These are phyloP conservation scores for Sporothrix sp. DNA, from an alignment of 2,329 filamentous ascomycete species.

Conservation along the genomic window DNA sequence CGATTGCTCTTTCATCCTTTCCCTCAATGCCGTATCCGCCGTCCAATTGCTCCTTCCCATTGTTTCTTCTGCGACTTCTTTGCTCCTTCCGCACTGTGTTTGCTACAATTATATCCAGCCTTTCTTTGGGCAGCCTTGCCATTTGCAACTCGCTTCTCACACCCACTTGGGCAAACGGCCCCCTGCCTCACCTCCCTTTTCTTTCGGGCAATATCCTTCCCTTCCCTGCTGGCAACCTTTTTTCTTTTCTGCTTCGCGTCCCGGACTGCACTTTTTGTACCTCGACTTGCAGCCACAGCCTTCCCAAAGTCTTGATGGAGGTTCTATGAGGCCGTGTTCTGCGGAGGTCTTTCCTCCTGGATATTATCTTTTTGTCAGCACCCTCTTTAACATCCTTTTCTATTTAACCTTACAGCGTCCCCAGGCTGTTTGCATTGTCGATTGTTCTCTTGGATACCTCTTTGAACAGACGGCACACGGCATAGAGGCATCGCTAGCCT, in stretches of 20 bases:
- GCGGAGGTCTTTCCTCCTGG: background rate
- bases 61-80: too few relatives aligned
- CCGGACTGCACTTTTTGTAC: background rate
- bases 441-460: background rate
- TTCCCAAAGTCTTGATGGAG: slow-evolving; percentile 7
- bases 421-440: background rate
- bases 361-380: background rate
- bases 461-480: too few relatives aligned
- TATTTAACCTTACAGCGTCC: background rate
- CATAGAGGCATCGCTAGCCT: too few relatives aligned
- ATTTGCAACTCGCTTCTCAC: too few relatives aligned
- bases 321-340: slow-evolving; percentile 2
- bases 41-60: background rate
- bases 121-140: too few relatives aligned
- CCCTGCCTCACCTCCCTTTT: too few relatives aligned
- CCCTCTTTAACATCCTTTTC: background rate
- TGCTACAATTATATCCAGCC: too few relatives aligned
- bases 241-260: background rate
- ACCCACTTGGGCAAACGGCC: too few relatives aligned
- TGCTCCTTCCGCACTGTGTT: too few relatives aligned
- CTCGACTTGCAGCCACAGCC: too few relatives aligned
- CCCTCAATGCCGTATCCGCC: too few relatives aligned
- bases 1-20: background rate
- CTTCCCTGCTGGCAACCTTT: slow-evolving; percentile 11
- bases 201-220: background rate